Base-by-base conservation (phyloP, 2,329 filamentous ascomycete genomes). In the Orbilia javanica region DNA sequence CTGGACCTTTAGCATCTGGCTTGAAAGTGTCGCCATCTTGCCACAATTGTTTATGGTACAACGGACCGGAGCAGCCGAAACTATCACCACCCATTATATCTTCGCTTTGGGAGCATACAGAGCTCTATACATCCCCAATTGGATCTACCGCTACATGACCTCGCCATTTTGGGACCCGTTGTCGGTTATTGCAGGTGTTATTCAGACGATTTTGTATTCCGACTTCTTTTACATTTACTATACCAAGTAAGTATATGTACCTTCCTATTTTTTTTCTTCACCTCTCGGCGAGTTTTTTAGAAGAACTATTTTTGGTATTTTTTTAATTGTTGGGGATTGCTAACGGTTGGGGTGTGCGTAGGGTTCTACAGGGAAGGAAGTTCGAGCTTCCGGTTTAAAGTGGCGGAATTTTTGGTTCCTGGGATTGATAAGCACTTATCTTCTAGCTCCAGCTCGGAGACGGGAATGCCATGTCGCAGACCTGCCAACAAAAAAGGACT, bases 221-320 rank as follows among this genome's bases (percentile, higher is more conserved):
- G 96, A 99, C 86, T 99, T 99, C 87, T 99, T 99, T 89, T 99
- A 94, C 88, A 95, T 99, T 83, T 99, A 99, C 87, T 99, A 97
- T 86, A 97, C 92, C 77, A 98, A 97, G 90, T 91, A 84, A 84
- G 88, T 48, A 27, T 42, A 18, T 55, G n/a, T 48, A 11, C 18
- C 18, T 18, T 46, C 71, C 46, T n/a, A 20, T 52, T 20, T 42
- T 60, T 0, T 27, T 11, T 25, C 5, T 50, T 13, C 15, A 4
- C 13, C 10, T 25, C 20, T 25, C 6, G 46, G 7, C 6, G n/a
- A n/a, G n/a, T 42, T 31, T 6, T 60, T 60, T 39, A 6, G 52
- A n/a, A 31, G 29, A 70, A 52, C 13, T 60, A 25, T 60, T 6
- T 60, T 60, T 39, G 18, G n/a, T 27, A 13, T 60, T 25, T 34